phyloP scores from a whole-genome alignment of 305 asterid species.

The Fraxinus greggii region DNA sequence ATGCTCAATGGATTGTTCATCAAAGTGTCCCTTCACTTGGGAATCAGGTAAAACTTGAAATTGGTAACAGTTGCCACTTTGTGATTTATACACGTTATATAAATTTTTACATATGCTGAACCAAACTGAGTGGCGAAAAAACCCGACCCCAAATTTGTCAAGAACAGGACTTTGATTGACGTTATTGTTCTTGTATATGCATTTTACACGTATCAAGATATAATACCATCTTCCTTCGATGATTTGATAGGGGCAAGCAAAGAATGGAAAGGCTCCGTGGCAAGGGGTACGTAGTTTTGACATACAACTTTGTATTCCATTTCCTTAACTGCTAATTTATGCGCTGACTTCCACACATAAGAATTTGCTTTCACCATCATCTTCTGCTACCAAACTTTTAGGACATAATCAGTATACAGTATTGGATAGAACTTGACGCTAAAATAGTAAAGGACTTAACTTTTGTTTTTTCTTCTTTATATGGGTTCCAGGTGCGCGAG shows the following conservation, averaged over 20 bases:
- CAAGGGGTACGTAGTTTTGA: conserved; percentile 44
- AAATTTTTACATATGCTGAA: neutral
- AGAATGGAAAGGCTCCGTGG: conserved; percentile 46
- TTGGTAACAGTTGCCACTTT: neutral
- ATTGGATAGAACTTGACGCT: neutral
- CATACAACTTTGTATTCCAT: neutral
- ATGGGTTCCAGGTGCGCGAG: neutral
- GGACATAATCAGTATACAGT: neutral
- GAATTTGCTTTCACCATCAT: neutral
- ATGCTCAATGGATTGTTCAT: conserved; percentile 62
- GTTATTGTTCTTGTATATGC: neutral
- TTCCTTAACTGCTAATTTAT: neutral
- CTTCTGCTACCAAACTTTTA: neutral
- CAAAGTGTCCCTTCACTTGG: conserved; percentile 54
- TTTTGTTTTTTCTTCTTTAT: neutral
- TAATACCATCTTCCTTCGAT: neutral
- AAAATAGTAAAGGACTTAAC: neutral
- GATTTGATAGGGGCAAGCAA: conserved; percentile 36
- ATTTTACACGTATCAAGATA: neutral
- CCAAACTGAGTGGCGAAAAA: neutral
- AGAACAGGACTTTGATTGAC: neutral
- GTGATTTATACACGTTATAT: neutral
- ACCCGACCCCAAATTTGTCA: neutral
- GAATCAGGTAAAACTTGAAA: conserved; percentile 36
- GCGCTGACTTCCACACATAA: neutral